phyloP scores from a whole-genome alignment of 2,329 filamentous ascomycete species.

The Botryosphaeria dothidea region DNA sequence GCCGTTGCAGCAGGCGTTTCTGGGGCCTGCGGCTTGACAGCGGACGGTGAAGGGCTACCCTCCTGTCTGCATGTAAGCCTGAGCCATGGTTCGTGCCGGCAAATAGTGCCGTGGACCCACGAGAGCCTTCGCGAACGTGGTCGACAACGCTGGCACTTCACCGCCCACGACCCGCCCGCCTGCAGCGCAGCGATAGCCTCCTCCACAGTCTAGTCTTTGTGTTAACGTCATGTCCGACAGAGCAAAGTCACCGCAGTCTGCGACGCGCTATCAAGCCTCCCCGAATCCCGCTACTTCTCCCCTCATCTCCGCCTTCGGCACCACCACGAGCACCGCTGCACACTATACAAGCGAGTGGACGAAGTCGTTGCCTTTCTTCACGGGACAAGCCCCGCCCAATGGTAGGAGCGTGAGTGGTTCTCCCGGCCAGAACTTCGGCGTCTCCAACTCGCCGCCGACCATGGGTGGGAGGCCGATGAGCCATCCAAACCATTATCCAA shows the following conservation, averaged over 20 bases:
- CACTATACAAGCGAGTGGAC: constrained; percentile 50
- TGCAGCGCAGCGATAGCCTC: neutral
- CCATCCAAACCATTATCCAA: constrained; percentile 48
- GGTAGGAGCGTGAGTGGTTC: constrained; percentile 48
- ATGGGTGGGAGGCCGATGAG: constrained; percentile 41
- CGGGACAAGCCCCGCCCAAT: constrained; percentile 40
- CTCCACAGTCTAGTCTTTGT: neutral
- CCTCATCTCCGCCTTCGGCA: constrained; percentile 40
- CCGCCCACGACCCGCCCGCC: neutral
- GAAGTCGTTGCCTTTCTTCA: constrained; percentile 45
- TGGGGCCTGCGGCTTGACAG: neutral
- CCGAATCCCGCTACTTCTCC: constrained; percentile 41
- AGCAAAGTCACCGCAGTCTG: constrained; percentile 39
- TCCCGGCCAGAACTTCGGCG: constrained; percentile 36
- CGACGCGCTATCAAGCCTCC: constrained; percentile 36
- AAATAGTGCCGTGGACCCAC: neutral
- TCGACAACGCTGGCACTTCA: constrained; percentile 6
- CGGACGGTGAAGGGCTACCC: neutral
- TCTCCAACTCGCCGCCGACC: constrained; percentile 38
- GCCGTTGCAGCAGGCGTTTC: neutral
- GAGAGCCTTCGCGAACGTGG: constrained; percentile 3
- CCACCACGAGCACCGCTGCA: constrained; percentile 36
- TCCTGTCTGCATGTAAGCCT: neutral
- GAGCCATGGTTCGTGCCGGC: neutral
- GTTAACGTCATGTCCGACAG: constrained; percentile 24